Base-by-base conservation (phyloP, 805 yeast genomes). In the Candida methanosorbosa region DNA sequence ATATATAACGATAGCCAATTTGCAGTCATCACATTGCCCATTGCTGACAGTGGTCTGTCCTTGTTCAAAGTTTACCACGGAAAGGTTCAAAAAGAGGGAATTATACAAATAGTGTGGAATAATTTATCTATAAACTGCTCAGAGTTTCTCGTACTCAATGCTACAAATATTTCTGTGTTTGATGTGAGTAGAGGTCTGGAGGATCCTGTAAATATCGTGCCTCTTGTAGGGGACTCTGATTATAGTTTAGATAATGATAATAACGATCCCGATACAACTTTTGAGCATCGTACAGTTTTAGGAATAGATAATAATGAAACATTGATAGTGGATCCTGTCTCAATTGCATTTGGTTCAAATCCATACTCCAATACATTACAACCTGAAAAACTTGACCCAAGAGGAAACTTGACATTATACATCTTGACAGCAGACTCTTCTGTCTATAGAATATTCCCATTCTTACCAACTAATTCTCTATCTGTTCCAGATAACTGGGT, bases 381-480 rank as follows among this genome's bases (percentile, higher is more conserved):
- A n/a, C n/a, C n/a, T n/a, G n/a, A n/a, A n/a, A 24, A 18, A 6
- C 14, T 47, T 2, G 41, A 52, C 15, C 52, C 58, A 19, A 40
- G 39, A 17, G 79, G 78, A 11, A 63, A 66, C 3, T 45, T 80
- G 34, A 67, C 82, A 0, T 54, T 81, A 16, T 75, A 70, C 45
- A 48, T 78, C 8, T 45, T 75, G 34, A 68, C 68, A 9, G 49
- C 57, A 9, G 81, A 75, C 35, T 76, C 80, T 12, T 83, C 81
- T 41, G 39, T 82, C 1, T 78, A 68, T 45, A 60, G 70, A 1
- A 56, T 81, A 3, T 74, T 69, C 41, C 92, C 92, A n/a, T 78
- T 78, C 49, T 45, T 72, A 16, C 85, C 88, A 0, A 39, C 50
- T 1, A 52, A 60, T 18, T n/a, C n/a, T n/a, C 44, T 75, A 19